A percentile compares a stretch with the other conserved stretches of the same genome.
Evolutionary conservation across 192 early-diverging fungal species (phyloP).

Genomic region (Mortierella alpina): DNA sequence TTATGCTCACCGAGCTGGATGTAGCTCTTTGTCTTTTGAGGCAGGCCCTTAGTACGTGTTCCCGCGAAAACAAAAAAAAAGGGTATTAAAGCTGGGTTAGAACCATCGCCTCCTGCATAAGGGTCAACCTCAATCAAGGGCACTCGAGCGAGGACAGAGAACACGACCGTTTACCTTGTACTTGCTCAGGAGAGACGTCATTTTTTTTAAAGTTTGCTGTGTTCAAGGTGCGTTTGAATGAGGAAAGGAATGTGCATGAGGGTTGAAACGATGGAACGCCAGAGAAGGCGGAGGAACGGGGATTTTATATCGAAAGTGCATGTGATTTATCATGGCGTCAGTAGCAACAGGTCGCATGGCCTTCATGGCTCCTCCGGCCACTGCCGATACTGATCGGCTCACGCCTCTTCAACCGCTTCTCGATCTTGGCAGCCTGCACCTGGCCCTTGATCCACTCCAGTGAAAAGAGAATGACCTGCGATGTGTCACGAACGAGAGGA

Average conservation of each 20-base stretch:
- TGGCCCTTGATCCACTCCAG: slow-evolving; percentile 26
- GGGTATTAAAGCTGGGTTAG: neutral
- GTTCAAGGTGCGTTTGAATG: neutral
- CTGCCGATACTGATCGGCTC: slow-evolving; percentile 15
- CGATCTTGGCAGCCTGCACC: slow-evolving; percentile 13
- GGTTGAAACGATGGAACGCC: no score
- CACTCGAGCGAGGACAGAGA: no score
- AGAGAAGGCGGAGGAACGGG: no score
- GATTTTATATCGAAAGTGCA: no score
- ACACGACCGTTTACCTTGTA: neutral
- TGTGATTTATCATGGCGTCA: neutral
- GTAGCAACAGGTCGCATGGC: neutral
- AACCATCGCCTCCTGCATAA: neutral
- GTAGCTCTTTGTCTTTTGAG: slow-evolving; percentile 26
- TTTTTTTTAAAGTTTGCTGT: neutral
- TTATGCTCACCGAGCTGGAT: slow-evolving; percentile 11
- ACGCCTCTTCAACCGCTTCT: slow-evolving; percentile 14
- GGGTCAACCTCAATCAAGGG: no score
- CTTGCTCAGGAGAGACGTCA: neutral
- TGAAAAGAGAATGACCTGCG: slow-evolving; percentile 7
- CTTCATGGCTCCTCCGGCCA: neutral
- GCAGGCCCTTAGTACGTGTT: neutral
- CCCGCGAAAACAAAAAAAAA: neutral
- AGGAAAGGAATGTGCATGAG: neutral
- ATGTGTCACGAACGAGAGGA: neutral